These are phyloP conservation scores for Trichoderma hamatum DNA, from an alignment of 2,329 filamentous ascomycete species.

Conservation along the genomic window DNA sequence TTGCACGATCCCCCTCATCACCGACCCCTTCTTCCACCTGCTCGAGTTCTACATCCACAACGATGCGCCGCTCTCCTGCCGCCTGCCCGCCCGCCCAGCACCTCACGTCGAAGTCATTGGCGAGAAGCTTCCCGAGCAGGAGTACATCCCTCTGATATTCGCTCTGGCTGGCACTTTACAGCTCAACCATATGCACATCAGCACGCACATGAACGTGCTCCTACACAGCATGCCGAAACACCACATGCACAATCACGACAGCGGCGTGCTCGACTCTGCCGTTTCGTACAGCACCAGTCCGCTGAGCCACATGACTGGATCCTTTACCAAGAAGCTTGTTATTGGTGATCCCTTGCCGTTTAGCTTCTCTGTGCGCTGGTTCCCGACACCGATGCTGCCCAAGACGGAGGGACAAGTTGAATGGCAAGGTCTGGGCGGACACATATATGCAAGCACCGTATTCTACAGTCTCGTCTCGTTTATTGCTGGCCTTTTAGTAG, in stretches of 20 bases:
- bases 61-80: slow-evolving; percentile 90
- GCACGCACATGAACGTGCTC: slow-evolving; percentile 85
- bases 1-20: slow-evolving; percentile 77
- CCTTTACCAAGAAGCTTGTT: slow-evolving; percentile 66
- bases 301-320: slow-evolving; percentile 60
- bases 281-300: slow-evolving; percentile 84
- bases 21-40: slow-evolving; percentile 81
- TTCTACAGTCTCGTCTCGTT: slow-evolving; percentile 66
- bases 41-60: slow-evolving; percentile 98
- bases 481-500: slow-evolving; percentile 56
- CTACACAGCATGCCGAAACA: slow-evolving; percentile 71
- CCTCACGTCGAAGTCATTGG: slow-evolving; percentile 58
- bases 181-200: slow-evolving; percentile 85
- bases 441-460: slow-evolving; percentile 64
- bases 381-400: slow-evolving; percentile 72
- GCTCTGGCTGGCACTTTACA: slow-evolving; percentile 89
- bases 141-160: slow-evolving; percentile 84
- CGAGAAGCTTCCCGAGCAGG: slow-evolving; percentile 52
- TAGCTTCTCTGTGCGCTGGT: slow-evolving; percentile 83
- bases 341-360: slow-evolving; percentile 86
- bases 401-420: slow-evolving; percentile 66
- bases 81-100: slow-evolving; percentile 76
- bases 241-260: slow-evolving; percentile 64
- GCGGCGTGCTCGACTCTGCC: slow-evolving; percentile 82
- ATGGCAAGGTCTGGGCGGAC: slow-evolving; percentile 66